phyloP scores from a whole-genome alignment of 371 early-diverging fungal species.

The Neoconidiobolus thromboides region DNA sequence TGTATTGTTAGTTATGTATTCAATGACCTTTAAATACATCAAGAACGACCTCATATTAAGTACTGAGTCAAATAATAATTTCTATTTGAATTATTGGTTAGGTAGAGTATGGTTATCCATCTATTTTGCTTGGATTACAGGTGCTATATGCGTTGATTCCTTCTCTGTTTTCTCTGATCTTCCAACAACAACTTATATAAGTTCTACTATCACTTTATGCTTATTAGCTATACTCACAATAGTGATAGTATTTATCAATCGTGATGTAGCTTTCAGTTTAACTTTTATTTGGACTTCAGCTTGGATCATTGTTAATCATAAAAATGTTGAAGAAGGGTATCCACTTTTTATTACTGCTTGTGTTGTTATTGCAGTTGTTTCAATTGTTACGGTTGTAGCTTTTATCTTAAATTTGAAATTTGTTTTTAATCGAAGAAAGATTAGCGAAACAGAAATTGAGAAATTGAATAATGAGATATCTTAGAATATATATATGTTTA shows the following conservation, averaged over 20 bases:
- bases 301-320: neutral
- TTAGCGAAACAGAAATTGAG: too few relatives aligned
- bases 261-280: neutral
- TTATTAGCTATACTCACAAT: neutral
- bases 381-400: too few relatives aligned
- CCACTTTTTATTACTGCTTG: too few relatives aligned
- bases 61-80: neutral
- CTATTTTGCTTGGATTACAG: neutral
- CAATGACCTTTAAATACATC: neutral
- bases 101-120: neutral
- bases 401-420: too few relatives aligned
- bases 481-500: too few relatives aligned
- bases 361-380: too few relatives aligned
- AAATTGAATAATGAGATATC: too few relatives aligned
- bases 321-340: too few relatives aligned
- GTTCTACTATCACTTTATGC: neutral
- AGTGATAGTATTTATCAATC: neutral
- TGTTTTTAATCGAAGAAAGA: too few relatives aligned
- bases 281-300: neutral
- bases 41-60: neutral
- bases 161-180: neutral
- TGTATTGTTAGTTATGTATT: neutral
- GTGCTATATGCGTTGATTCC: neutral
- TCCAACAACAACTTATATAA: neutral
- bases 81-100: neutral